Conservation (phyloP, 2,329 filamentous ascomycete genomes). For the Aspergillus thermomutatus region DNA sequence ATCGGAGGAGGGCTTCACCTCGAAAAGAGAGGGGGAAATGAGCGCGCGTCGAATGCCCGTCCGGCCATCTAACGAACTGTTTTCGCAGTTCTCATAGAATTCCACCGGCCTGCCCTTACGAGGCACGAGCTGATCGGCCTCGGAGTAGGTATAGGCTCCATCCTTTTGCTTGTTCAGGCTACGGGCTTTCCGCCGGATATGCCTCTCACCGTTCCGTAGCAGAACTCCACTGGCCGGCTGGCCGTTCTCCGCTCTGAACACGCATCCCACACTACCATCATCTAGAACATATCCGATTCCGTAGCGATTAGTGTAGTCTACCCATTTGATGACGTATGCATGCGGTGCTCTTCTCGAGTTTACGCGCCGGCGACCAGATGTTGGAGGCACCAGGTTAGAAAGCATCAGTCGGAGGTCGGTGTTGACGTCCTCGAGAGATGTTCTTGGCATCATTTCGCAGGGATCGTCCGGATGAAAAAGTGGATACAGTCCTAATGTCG, state of each 20-base stretch:
- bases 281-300: constrained; percentile 52
- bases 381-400: constrained; percentile 31
- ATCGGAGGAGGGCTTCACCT: constrained; percentile 28
- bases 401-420: constrained; percentile 38
- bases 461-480: constrained; percentile 38
- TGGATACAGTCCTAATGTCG: constrained; percentile 33
- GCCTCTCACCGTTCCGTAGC: constrained; percentile 44
- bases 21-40: constrained; percentile 40
- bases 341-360: constrained; percentile 33
- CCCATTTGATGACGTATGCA: constrained; percentile 51
- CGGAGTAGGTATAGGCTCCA: constrained; percentile 32
- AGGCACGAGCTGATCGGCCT: constrained; percentile 45
- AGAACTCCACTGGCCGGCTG: constrained; percentile 45
- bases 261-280: constrained; percentile 49
- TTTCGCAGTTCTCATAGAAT: constrained; percentile 46
- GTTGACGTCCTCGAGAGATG: constrained; percentile 39
- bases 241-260: constrained; percentile 46
- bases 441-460: constrained; percentile 35
- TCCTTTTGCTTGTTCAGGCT: constrained; percentile 31
- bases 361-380: constrained; percentile 29
- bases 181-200: constrained; percentile 45
- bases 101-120: constrained; percentile 41
- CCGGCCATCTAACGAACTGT: constrained; percentile 27
- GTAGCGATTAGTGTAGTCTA: constrained; percentile 52
- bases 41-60: constrained; percentile 39